Evolutionary conservation across 306 rosid species (phyloP), one percentile per base, ranked within the genome.

Genomic region (Gillenia trifoliata): DNA sequence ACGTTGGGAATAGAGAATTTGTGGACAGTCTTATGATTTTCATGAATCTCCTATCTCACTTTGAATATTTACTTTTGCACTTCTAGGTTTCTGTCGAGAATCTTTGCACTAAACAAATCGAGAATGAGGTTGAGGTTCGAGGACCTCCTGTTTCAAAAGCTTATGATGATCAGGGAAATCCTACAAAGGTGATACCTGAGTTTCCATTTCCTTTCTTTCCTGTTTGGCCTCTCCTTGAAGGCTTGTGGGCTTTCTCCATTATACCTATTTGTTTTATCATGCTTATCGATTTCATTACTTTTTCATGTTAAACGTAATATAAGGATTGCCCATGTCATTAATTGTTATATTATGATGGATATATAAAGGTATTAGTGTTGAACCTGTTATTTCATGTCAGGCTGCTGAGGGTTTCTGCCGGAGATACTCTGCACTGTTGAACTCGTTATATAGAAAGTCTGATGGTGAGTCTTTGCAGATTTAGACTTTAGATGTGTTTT

Each of bases 71-170:
- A 50, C 70, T 80, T 50, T 77, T 50, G 64, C 64, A 73, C 75
- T 31, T 78, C 74, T 83, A 91, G 98, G 88, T 91, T 75, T 71
- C 67, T 47, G 84, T 91, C 82, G 96, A 88, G 80, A 79, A 84
- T 78, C 91, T 93, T 78, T 77, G 82, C 69, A 68, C 92, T 11
- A 91, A 77, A 82, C 98, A 93, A 82, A 76, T 86, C 20, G 94
- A 64, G 77, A 81, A 83, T 75, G 98, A 91, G 84, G 79, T 87
- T 75, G 97, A 93, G 87, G 87, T 91, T 82, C 88, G 97, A 66
- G 98, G 98, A 55, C 98, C 98, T 76, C 98, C 98, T 68, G 92
- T 86, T 83, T 91, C 88, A 55, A 93, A 93, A 85, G 90, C 98
- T 77, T 93, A 84, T 83, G 94, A 93, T 79, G 79, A 77, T 72